Base-by-base conservation (phyloP, 2,329 filamentous ascomycete species). In the Cladosporium sp. region DNA sequence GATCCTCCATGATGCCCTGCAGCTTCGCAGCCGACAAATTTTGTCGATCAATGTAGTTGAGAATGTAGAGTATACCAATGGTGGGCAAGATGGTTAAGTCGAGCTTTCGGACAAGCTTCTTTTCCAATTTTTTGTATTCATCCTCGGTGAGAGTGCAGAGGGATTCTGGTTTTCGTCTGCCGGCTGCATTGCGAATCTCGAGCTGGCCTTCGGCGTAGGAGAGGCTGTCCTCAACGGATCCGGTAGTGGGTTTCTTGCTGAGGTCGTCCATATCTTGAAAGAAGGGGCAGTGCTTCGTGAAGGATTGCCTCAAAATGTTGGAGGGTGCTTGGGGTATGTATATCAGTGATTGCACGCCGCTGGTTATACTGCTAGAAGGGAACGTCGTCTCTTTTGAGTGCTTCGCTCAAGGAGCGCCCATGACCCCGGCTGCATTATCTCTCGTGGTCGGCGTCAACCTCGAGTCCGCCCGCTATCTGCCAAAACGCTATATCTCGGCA, bases 21-120 rank as follows among this genome's bases (percentile, higher is more conserved):
- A 64, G 51, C 38, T 60, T 52, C 8, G 62, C 47, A 1, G 47
- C 40, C 19, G 47, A 42, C 27, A 57, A 43, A 17, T 51, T 51
- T 15, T 57, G 54, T 13, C 55, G 47, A 40, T 55, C 53, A 9
- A 56, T 37, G 38, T 53, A 57, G 45, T 57, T 57, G 5, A 57
- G 36, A 27, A 57, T 52, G 47, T 57, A 57, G 20, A 57, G 15
- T 54, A 88, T 64, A 39, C 88, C 80, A 52, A 89, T 72, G 69
- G 82, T 82, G 0, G 84, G 84, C 51, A 88, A 72, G 67, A 89
- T 53, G 41, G 84, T 78, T n/a, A 75, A 59, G 63, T 90, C 86
- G 48, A 89, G 81, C 69, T 89, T 89, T 57, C 82, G 79, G 63
- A 83, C 78, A 58, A 90, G 70, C 17, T 68, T 73, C 43, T 66